Base-by-base conservation (phyloP, 495 filamentous ascomycete genomes). In the Neurospora sp. region DNA sequence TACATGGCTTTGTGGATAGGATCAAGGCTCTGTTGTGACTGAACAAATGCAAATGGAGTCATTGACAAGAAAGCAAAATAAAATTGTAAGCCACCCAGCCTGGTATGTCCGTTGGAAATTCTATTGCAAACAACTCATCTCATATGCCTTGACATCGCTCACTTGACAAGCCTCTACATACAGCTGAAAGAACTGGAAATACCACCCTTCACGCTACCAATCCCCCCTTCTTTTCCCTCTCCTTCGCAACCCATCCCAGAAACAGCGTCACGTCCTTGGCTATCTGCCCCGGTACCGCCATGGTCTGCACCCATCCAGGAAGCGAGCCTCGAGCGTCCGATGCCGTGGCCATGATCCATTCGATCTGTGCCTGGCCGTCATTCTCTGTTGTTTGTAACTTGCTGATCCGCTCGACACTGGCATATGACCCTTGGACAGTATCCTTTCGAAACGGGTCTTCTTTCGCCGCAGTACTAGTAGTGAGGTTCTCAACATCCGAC, bases 191-290 rank as follows among this genome's bases (percentile, higher is more conserved):
- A 66, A 31, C 6, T 27, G 14, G 48, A 27, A 59, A 59, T 59
- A 27, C 53, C 53, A 3, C 53, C 53, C 22, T 12, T 66, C 53
- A 66, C 53, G 53, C 53, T 18, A 66, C 53, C 53, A 66, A 37
- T 4, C 27, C 53, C 14, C 14, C 53, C 53, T 73, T 27, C 44
- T 61, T 71, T 74, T 72, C 75, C 61, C 83, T 78, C 81, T 86
- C 78, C 71, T 74, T 81, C 68, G 78, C 81, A 53, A 85, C 85
- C 91, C 91, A 93, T 12, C 77, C 79, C 69, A 93, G 76, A 77
- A 93, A 93, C 72, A 91, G 79, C 6, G 88, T 87, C 27, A 94
- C 92, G 83, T 94, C 92, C 74, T 90, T 90, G 39, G 89, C 88
- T 71, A 94, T 87, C 46, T 88, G 86, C 12, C 84, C 85, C 2